Conservation (phyloP, 768 basidiomycete species). For the Sarcodon aspratus region DNA sequence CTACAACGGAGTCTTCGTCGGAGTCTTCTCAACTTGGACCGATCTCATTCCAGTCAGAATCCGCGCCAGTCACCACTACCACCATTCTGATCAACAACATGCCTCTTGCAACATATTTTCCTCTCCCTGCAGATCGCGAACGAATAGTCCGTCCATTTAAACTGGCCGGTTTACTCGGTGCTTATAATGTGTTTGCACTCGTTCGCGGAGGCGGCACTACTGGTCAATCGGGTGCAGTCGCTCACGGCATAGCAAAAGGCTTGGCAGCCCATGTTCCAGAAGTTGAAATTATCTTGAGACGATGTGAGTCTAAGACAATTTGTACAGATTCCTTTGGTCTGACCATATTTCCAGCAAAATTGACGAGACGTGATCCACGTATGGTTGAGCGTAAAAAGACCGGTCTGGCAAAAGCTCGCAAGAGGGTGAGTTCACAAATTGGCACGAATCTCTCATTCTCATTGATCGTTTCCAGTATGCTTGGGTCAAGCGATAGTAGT, state of each 20-base stretch:
- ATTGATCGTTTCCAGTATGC: constrained; percentile 43
- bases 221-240: constrained; percentile 85
- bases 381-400: constrained; percentile 99
- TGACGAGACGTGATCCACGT: constrained; percentile 85
- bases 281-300: constrained; percentile 51
- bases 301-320: constrained; percentile 40
- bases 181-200: constrained; percentile 57
- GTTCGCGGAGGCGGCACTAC: constrained; percentile 82
- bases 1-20: neutral
- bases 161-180: constrained; percentile 73
- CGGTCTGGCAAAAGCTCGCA: constrained; percentile 83
- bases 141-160: constrained; percentile 74
- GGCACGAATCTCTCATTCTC: constrained; percentile 7
- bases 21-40: constrained; percentile 3
- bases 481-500: constrained; percentile 91
- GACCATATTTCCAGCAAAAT: constrained; percentile 46
- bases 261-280: constrained; percentile 62
- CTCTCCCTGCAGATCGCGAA: constrained; percentile 65
- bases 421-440: constrained; percentile 51
- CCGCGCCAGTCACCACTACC: constrained; percentile 31
- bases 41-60: constrained; percentile 3
- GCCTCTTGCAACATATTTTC: constrained; percentile 73
- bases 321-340: neutral
- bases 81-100: constrained; percentile 79
- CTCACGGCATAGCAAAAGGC: constrained; percentile 66